Base-by-base conservation (phyloP, 2,329 filamentous ascomycete species). In the Aspergillus sp. region DNA sequence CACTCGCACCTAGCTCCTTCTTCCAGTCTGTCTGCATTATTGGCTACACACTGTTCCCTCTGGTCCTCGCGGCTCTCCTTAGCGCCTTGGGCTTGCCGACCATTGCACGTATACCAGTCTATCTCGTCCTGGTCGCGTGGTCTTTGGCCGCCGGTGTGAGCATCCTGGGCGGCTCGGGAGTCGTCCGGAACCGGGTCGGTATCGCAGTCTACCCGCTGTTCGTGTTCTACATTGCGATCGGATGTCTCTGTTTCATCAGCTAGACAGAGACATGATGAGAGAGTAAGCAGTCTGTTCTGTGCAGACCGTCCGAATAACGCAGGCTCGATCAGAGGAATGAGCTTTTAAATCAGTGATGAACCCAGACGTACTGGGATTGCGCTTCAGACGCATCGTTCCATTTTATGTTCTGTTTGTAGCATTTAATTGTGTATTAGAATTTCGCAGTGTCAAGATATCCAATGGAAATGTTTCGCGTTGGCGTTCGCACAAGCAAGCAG, bases 11-110 rank as follows among this genome's bases (percentile, higher is more conserved):
- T 68, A 97, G 93, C 65, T 96, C 94, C 16, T 99, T 99, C 72
- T 94, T 95, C 67, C 94, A 99, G 73, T 95, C 91, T 52, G 84
- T 99, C 61, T 97, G 92, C 73, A 95, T 99, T 64, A 99, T 99
- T 69, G 94, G 94, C 43, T 99, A 99, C 74, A 99, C 94, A 1
- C 83, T 99, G 51, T 99, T 99, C 76, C 94, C 94, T 2, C 83
- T 99, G 49, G 94, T 97, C 63, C 89, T 99, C 61, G 95, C 95
- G 7, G 86, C 93, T 1, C 77, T 96, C 47, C 83, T 99, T 58
- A 96, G 91, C 51, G 93, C 93, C 1, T 68, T 99, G 30, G 81
- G 84, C 47, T 80, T 97, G 7, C 87, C 86, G 40, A 87, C 84
- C 62, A 88, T 97, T 59, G 84, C 88, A 5, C 82, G 94, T 51